Evolutionary conservation across 2,329 filamentous ascomycete genomes (phyloP).

Genomic region (Cladorrhinum sp.): DNA sequence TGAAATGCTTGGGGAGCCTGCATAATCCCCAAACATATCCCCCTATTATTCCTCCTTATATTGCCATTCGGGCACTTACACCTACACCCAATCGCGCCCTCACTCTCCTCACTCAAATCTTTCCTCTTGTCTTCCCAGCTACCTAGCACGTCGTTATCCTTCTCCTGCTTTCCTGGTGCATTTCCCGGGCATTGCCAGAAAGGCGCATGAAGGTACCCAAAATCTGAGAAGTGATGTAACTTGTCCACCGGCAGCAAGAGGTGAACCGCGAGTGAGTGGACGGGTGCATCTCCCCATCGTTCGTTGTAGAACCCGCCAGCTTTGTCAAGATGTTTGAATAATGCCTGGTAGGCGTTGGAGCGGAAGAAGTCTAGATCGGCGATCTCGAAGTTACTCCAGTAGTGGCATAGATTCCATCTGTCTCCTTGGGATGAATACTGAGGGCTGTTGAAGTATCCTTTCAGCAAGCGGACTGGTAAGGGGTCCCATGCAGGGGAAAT

Average conservation of each 20-base stretch:
- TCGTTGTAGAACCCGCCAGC: constrained; percentile 44
- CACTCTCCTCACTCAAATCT: constrained; percentile 25
- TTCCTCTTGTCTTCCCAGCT: constrained; percentile 29
- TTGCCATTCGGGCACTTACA: constrained; percentile 33
- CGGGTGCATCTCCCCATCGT: constrained; percentile 45
- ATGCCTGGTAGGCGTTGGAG: constrained; percentile 39
- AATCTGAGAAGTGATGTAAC: constrained; percentile 44
- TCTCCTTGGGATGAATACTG: constrained; percentile 40
- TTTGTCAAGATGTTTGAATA: constrained; percentile 41
- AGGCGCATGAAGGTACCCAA: constrained; percentile 41
- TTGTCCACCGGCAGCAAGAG: constrained; percentile 41
- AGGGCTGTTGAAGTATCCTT: constrained; percentile 30
- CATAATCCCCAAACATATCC: constrained; percentile 20
- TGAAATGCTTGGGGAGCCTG: constrained; percentile 16
- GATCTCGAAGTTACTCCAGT: constrained; percentile 49
- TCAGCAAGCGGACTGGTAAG: constrained; percentile 38
- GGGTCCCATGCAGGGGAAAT: constrained; percentile 34
- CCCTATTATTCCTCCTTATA: constrained; percentile 20
- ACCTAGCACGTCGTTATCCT: constrained; percentile 32
- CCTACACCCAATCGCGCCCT: constrained; percentile 40
- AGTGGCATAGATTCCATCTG: constrained; percentile 44
- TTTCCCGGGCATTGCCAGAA: constrained; percentile 38
- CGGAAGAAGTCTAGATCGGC: constrained; percentile 46
- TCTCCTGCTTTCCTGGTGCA: constrained; percentile 37
- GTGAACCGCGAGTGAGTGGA: constrained; percentile 43